phyloP scores from a whole-genome alignment of 257 asterid genomes.

The Coffea canephora region DNA sequence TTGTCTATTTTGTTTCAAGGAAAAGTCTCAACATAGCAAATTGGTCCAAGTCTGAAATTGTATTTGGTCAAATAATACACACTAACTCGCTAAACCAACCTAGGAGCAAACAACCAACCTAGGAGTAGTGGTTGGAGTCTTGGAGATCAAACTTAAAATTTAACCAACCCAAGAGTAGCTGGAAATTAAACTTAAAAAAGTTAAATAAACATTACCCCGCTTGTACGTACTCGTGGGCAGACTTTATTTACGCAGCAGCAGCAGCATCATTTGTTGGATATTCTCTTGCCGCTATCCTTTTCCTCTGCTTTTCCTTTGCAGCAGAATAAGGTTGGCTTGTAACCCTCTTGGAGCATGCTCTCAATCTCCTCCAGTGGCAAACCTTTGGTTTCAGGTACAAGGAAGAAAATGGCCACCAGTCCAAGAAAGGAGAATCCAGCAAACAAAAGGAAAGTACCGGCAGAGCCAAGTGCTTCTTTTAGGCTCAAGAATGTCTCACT shows the following conservation, averaged over 20 bases:
- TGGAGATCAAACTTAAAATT: too few relatives aligned
- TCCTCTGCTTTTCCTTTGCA: background rate
- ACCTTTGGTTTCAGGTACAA: conserved; percentile 87
- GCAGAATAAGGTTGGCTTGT: conserved; percentile 34
- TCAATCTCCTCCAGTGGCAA: conserved; percentile 76
- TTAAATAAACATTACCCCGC: background rate
- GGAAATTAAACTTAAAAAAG: background rate
- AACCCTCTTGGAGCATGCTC: conserved; percentile 70
- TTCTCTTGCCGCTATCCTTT: background rate
- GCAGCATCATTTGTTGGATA: background rate
- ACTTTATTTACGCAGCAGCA: too few relatives aligned
- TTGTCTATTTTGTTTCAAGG: too few relatives aligned
- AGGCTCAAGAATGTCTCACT: conserved; percentile 68
- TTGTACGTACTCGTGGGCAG: too few relatives aligned
- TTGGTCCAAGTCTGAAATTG: background rate
- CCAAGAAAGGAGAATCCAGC: conserved; percentile 63
- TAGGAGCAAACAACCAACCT: too few relatives aligned
- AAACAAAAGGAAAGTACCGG: conserved; percentile 69
- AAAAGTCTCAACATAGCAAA: background rate
- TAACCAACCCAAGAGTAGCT: background rate
- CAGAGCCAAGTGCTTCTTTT: conserved; percentile 57
- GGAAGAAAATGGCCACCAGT: conserved; percentile 51
- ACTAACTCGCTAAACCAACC: too few relatives aligned
- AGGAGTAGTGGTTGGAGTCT: too few relatives aligned
- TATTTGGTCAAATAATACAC: too few relatives aligned